Evolutionary conservation across 1,284 basidiomycete genomes (phyloP), one percentile per base, ranked within the genome.

Genomic region (Cutaneotrichosporon arboriforme): DNA sequence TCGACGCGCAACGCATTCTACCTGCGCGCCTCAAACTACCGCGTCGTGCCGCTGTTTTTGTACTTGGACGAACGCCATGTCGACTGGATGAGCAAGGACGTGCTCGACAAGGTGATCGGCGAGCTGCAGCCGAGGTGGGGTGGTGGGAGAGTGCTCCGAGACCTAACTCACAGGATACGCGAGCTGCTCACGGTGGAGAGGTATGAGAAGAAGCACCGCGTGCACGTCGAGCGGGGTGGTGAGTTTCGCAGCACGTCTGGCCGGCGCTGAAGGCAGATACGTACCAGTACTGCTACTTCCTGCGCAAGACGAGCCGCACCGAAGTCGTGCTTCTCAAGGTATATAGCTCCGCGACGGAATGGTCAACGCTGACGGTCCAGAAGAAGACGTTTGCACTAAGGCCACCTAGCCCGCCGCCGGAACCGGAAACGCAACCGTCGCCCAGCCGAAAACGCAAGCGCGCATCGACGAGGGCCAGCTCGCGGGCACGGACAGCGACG

Each of bases 51-150:
- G 2, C 59, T 70, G 18, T 72, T 70, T 54, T 60, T 74, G 4
- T 74, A 74, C 50, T 65, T 74, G 47, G 72, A 74, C 54, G 72
- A 74, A 43, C 55, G 72, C 17, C 72, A 74, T 71, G 69, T 70
- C 22, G 66, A 72, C 54, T 74, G 72, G 72, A 74, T 74, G 70
- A 58, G 58, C 23, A 67, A 71, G 35, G 42, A 42, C 4, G 63
- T 68, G 4, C 58, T 74, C 2, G 66, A 72, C 46, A 59, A 64
- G 4, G 72, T 74, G 38, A 74, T 74, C 15, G 61, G 47, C 12
- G 62, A 61, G 23, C 47, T 74, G 34, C 64, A 74, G 51, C 43
- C 59, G 12, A 67, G 67, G 67, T 68, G 43, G 49, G 66, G 37
- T 4, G 10, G 8, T 12, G 18, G 2, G 4, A 3, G 22, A 9